Evolutionary conservation across 371 early-diverging fungal species (phyloP).

Genomic region (Entomophthora muscae): DNA sequence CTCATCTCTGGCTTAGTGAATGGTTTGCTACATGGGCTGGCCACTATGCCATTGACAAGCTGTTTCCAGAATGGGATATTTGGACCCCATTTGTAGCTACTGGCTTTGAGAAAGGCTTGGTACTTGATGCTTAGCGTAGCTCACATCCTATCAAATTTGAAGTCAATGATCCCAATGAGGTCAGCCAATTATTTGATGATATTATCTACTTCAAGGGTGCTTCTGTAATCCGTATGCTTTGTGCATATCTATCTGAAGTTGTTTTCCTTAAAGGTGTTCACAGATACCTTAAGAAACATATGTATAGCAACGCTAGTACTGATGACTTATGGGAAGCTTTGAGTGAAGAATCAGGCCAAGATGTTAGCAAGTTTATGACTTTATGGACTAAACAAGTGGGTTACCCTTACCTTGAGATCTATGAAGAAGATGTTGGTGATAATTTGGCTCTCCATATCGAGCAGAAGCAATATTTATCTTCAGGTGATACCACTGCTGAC

Average conservation of each 20-base stretch:
- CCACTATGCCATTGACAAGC: slow-evolving; percentile 51
- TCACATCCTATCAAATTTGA: slow-evolving; percentile 86
- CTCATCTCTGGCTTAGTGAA: slow-evolving; percentile 91
- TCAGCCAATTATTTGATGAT: slow-evolving; percentile 66
- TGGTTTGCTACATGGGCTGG: slow-evolving; percentile 96
- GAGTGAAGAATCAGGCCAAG: slow-evolving; percentile 36
- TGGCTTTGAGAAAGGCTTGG: slow-evolving; percentile 46
- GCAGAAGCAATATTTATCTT: slow-evolving; percentile 60
- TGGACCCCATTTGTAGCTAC: slow-evolving; percentile 60
- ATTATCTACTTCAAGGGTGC: slow-evolving; percentile 85
- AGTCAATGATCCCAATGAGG: slow-evolving; percentile 60
- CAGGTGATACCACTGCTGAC: slow-evolving; percentile 46
- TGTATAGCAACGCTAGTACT: slow-evolving; percentile 70
- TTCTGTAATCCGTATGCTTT: slow-evolving; percentile 80
- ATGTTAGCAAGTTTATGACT: slow-evolving; percentile 62
- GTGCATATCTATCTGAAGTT: slow-evolving; percentile 53
- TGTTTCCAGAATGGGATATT: slow-evolving; percentile 61
- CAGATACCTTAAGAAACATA: slow-evolving; percentile 57
- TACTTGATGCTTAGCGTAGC: slow-evolving; percentile 58
- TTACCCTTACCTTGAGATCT: slow-evolving; percentile 56
- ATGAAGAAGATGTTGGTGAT: slow-evolving; percentile 17
- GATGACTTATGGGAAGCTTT: slow-evolving; percentile 73
- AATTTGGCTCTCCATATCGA: slow-evolving; percentile 23
- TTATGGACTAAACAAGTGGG: slow-evolving; percentile 81
- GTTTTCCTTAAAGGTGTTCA: slow-evolving; percentile 57